Percentiles rank a stretch among this genome's conserved stretches.
Evolutionary conservation across 805 yeast species (phyloP).

Genomic region (Candida caryicola): DNA sequence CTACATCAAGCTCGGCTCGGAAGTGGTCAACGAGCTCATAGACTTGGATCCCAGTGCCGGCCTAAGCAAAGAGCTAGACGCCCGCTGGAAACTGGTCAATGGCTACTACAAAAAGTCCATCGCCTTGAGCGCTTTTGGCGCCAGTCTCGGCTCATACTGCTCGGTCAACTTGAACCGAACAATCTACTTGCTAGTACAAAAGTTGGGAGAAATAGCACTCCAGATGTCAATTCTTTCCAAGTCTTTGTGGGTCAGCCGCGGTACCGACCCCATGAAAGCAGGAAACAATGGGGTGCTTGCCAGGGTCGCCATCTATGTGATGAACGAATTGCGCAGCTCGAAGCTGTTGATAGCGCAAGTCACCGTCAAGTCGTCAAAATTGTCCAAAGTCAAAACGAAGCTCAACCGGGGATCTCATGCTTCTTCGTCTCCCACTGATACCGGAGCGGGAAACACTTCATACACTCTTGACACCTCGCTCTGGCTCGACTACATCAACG

Average conservation of each 20-base stretch:
- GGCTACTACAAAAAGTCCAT: constrained; percentile 31
- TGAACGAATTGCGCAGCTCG: constrained; percentile 28
- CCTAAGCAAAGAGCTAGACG: constrained; percentile 9
- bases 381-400: neutral
- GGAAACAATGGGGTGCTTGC: constrained; percentile 40
- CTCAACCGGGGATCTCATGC: neutral
- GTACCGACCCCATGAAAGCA: constrained; percentile 6
- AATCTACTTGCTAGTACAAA: constrained; percentile 15
- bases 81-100: constrained; percentile 38
- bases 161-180: constrained; percentile 1
- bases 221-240: constrained; percentile 41
- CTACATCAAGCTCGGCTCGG: constrained; percentile 35
- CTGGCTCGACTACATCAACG: constrained; percentile 30
- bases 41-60: constrained; percentile 15
- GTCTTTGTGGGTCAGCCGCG: constrained; percentile 37
- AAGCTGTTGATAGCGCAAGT: constrained; percentile 1
- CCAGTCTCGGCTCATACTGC: constrained; percentile 5
- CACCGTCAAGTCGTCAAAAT: neutral
- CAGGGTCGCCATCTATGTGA: constrained; percentile 41
- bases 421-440: neutral
- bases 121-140: constrained; percentile 26
- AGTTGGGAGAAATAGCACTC: constrained; percentile 29
- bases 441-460: neutral
- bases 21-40: constrained; percentile 34
- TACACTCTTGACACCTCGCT: constrained; percentile 9